Base-by-base conservation (phyloP, 2,329 filamentous ascomycete genomes). In the Fusarium nisikadoi region DNA sequence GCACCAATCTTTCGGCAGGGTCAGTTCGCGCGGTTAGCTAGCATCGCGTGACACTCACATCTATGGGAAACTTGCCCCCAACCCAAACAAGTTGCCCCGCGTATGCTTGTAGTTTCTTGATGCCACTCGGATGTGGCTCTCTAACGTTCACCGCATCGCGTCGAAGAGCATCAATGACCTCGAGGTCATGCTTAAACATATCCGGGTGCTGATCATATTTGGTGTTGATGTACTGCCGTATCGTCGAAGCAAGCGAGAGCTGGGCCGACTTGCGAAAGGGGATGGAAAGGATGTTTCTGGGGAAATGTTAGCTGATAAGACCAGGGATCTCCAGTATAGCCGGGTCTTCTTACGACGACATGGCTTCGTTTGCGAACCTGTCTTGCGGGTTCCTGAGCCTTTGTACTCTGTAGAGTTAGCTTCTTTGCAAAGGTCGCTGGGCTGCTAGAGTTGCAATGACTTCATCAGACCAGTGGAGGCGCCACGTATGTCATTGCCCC, bases 201-300 rank as follows among this genome's bases (percentile, higher is more conserved):
- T 98, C 94, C 38, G 96, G 95, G 80, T 97, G 95, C 81, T 99
- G 96, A 82, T 98, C 95, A 91, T 98, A 98, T 87, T 98, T 98
- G 82, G 90, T 92, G 69, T 94, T 97, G 79, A 99, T 98, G 85
- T 99, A 98, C 80, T 96, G 92, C 73, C 93, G 94, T 80, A 99
- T 94, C 54, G 94, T 93, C 68, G 90, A 87, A 61, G 93, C 92
- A 69, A 98, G 88, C 65, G 92, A 92, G 43, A 97, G 86, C 63
- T 92, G 88, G 72, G 93, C 90, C 56, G 94, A 95, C 79, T 92
- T 93, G 76, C 95, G 94, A 83, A 98, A 98, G 13, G 95, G 95
- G 70, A 97, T 87, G 80, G 91, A 90, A 62, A 97, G 88, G 71
- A 93, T 90, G 80, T 91, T 92, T 75, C 80, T 81, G 19, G 11